Percentiles rank a stretch among this genome's conserved stretches.
Conservation (phyloP, 2,329 filamentous ascomycete genomes). For the Clonostachys rhizophaga region DNA sequence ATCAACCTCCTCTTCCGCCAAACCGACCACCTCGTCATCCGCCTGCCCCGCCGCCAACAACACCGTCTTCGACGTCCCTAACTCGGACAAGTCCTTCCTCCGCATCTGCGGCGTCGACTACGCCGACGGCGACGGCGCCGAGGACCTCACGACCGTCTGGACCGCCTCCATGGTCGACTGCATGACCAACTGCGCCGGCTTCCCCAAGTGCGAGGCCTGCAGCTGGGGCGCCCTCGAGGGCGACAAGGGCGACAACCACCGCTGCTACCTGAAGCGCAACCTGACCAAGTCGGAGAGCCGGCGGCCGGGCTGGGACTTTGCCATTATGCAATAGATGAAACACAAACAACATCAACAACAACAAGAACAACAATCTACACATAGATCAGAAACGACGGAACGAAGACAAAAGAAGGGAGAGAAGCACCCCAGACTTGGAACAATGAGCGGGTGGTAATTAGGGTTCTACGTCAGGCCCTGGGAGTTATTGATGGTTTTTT, state of each 20-base stretch:
- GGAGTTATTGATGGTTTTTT: too few relatives aligned
- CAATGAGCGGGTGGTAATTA: too few relatives aligned
- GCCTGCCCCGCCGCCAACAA: conserved; percentile 36
- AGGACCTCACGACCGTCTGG: conserved; percentile 24
- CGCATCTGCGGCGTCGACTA: conserved; percentile 42
- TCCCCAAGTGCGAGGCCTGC: conserved; percentile 30
- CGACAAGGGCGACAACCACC: conserved; percentile 29
- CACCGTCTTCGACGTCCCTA: conserved; percentile 34
- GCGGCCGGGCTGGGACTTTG: conserved; percentile 35
- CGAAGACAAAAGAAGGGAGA: too few relatives aligned
- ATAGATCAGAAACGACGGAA: too few relatives aligned
- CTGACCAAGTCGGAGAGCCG: conserved; percentile 22
- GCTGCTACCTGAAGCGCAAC: conserved; percentile 37
- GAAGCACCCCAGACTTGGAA: too few relatives aligned
- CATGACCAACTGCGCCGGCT: conserved; percentile 36
- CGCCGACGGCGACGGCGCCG: conserved; percentile 18
- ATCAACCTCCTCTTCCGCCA: conserved; percentile 9
- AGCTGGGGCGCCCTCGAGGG: conserved; percentile 37
- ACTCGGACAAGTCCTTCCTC: conserved; percentile 32
- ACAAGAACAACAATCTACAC: too few relatives aligned
- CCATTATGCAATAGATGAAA: conserved; percentile 17
- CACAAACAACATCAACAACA: too few relatives aligned
- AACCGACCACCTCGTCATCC: conserved; percentile 13
- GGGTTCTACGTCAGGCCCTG: too few relatives aligned
- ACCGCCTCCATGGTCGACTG: conserved; percentile 35